These are phyloP conservation scores for Barnettozyma sp. DNA, from an alignment of 805 yeast species.

Conservation along the genomic window DNA sequence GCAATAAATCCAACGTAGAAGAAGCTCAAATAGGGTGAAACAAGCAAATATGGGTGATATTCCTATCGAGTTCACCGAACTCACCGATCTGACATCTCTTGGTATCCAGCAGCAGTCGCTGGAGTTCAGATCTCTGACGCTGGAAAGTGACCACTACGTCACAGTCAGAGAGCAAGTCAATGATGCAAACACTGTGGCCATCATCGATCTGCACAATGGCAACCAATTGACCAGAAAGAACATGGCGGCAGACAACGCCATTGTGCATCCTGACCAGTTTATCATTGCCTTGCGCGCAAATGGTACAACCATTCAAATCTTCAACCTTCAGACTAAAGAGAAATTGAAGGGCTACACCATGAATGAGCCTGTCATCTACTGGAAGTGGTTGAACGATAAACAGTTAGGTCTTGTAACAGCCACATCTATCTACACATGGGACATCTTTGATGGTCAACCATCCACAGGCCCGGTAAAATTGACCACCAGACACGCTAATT, in stretches of 20 bases:
- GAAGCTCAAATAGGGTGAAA: background rate
- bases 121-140: slow-evolving; percentile 89
- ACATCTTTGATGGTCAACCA: slow-evolving; percentile 73
- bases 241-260: slow-evolving; percentile 96
- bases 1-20: background rate
- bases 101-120: slow-evolving; percentile 82
- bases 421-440: slow-evolving; percentile 69
- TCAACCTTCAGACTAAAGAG: slow-evolving; percentile 80
- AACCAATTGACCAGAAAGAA: slow-evolving; percentile 80
- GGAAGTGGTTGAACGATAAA: slow-evolving; percentile 84
- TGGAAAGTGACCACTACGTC: slow-evolving; percentile 87
- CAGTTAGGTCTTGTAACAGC: slow-evolving; percentile 82
- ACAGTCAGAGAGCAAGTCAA: slow-evolving; percentile 62
- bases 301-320: slow-evolving; percentile 92
- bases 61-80: slow-evolving; percentile 95
- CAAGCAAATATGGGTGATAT: slow-evolving; percentile 49
- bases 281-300: slow-evolving; percentile 92
- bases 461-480: slow-evolving; percentile 72
- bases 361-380: slow-evolving; percentile 84
- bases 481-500: slow-evolving; percentile 75
- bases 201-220: slow-evolving; percentile 74
- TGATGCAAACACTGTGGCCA: slow-evolving; percentile 86
- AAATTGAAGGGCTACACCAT: slow-evolving; percentile 82
- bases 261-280: slow-evolving; percentile 86
- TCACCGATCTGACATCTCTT: slow-evolving; percentile 77